Conservation (phyloP, 371 early-diverging fungal species). For the Globomyces sp. region DNA sequence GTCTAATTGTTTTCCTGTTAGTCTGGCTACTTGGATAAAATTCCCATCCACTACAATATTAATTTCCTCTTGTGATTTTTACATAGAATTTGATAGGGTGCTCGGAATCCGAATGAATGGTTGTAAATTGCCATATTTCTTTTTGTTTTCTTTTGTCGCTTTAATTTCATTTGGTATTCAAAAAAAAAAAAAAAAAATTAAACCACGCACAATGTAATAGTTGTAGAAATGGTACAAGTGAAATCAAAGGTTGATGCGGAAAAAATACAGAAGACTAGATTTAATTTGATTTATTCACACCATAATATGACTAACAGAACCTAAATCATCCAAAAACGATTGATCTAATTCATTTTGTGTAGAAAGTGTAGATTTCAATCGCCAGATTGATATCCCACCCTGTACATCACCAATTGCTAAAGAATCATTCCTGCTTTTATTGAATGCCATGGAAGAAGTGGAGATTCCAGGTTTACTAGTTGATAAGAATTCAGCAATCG, state of each 20-base stretch:
- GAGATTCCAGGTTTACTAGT: neutral
- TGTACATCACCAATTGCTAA: constrained; percentile 35
- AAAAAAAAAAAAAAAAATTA: constrained; percentile 12
- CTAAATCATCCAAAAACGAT: constrained; percentile 1
- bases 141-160: constrained; percentile 74
- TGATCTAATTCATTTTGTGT: neutral
- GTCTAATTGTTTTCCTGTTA: constrained; percentile 58
- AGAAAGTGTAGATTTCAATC: constrained; percentile 20
- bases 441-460: constrained; percentile 27
- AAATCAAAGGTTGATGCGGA: no score
- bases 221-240: no score
- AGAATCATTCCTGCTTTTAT: constrained; percentile 19
- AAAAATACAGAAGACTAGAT: no score
- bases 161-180: constrained; percentile 63
- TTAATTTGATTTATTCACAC: no score
- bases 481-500: neutral
- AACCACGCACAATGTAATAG: neutral
- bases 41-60: constrained; percentile 64
- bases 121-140: constrained; percentile 75
- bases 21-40: constrained; percentile 63
- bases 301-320: neutral
- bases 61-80: no score
- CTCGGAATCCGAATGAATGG: constrained; percentile 76
- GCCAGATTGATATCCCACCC: constrained; percentile 34
- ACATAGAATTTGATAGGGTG: constrained; percentile 80